Evolutionary conservation across 2,329 filamentous ascomycete genomes (phyloP), one percentile per base, ranked within the genome.

Genomic region (Penicillium sp.): DNA sequence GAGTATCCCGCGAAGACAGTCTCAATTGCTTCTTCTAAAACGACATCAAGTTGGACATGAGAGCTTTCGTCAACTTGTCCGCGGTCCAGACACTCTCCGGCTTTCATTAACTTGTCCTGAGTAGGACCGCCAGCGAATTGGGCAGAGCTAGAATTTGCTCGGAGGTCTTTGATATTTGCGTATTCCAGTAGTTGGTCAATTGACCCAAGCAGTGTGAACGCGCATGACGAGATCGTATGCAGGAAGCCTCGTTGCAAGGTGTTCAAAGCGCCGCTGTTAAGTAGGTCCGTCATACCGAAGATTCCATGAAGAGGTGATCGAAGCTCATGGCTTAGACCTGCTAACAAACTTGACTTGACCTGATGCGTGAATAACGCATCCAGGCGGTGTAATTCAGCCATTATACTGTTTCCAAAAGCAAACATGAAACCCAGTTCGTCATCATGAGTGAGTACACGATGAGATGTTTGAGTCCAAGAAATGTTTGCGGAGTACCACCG

Each of bases 191-290:
- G 54, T 29, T 71, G 63, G 44, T 75, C 71, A 43, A 78, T 71
- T 2, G 74, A 75, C 42, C 76, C 75, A 0, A 77, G 63, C 0
- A 78, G 60, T 2, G 75, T 77, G 5, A 69, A 66, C 1, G 71
- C 75, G 54, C 74, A 78, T 9, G 64, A 71, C 32, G 70, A 68
- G 22, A 77, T 69, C 0, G 74, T 70, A 48, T 68, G 61, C 1
- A 74, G 60, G 57, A 73, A 60, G 3, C 63, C 62, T 24, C 60
- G 57, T 43, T 73, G 70, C 4, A 63, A 58, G 9, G 65, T 56
- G 27, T 63, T 62, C 52, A 72, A 59, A 9, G 56, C 59, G 3
- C 66, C 67, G 42, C 71, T 70, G 27, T 61, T 55, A 9, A 73
- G 49, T 32, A 73, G 60, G 16, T 74, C 69, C 2, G 67, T 55